Percentiles rank a stretch among this genome's conserved stretches.
Evolutionary conservation across 768 basidiomycete genomes (phyloP).

Genomic region (Exidia glandulosa): DNA sequence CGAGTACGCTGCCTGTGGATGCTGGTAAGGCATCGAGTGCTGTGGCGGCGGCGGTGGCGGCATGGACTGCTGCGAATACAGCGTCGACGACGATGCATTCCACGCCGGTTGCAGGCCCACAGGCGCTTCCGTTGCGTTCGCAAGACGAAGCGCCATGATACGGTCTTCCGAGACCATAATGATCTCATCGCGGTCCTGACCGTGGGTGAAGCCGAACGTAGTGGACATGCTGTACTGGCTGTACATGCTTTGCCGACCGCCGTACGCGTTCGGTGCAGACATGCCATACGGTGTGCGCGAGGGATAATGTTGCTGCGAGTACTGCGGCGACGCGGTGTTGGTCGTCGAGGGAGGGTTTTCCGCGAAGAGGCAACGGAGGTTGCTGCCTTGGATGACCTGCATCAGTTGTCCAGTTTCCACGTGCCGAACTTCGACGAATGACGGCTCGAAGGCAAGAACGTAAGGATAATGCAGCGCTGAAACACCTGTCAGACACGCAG

Average conservation of each 20-base stretch:
- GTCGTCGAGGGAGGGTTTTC: constrained; percentile 83
- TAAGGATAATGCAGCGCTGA: constrained; percentile 92
- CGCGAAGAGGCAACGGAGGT: constrained; percentile 82
- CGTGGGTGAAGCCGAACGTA: constrained; percentile 19
- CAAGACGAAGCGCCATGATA: constrained; percentile 56
- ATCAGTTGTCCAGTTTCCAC: constrained; percentile 86
- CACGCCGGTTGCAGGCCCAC: not conserved
- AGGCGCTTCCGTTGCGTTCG: constrained; percentile 7
- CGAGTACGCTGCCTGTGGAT: not conserved
- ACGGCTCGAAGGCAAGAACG: constrained; percentile 91
- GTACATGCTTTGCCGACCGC: constrained; percentile 16
- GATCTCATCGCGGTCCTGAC: constrained; percentile 50
- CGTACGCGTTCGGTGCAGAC: constrained; percentile 8
- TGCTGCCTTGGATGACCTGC: constrained; percentile 91
- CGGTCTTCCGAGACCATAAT: constrained; percentile 85
- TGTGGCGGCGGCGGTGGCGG: too few species aligned
- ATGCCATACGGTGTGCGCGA: constrained; percentile 8
- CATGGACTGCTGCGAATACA: not conserved
- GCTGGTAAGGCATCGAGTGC: not conserved
- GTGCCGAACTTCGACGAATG: constrained; percentile 92
- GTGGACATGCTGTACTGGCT: constrained; percentile 27
- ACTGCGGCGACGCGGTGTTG: constrained; percentile 37
- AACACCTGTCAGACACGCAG: not conserved
- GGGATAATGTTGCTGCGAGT: constrained; percentile 16
- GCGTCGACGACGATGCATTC: not conserved